Evolutionary conservation across 1,284 basidiomycete species (phyloP), one percentile per base, ranked within the genome.

Genomic region (Cryptococcus wingfieldii): DNA sequence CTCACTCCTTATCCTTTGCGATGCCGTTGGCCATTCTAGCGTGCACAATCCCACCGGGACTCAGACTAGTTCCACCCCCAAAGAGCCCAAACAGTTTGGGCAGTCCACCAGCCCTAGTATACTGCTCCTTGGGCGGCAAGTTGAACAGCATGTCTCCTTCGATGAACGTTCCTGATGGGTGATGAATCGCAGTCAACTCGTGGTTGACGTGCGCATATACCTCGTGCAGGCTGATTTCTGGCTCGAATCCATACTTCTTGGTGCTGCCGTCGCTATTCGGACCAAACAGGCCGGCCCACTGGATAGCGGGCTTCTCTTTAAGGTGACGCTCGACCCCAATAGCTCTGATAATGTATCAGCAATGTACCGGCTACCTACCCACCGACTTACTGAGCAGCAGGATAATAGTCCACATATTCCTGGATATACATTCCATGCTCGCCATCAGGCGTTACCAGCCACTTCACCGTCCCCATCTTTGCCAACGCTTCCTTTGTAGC

Each of bases 81-180:
- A 64, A 47, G 31, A 66, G 28, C 54, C 66, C 70, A 53, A 68
- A 61, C 43, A 52, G 83, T 57, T 37, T 76, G 72, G 47, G 78
- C 74, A n/a, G 80, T 79, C 37, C 79, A 71, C 79, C 81, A 0
- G 82, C 79, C 62, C 85, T 84, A 5, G 74, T 75, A 66, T 79
- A 80, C 79, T 97, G 93, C 75, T 98, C 94, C 0, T 76, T 86
- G 4, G 84, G 81, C 0, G 93, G 93, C 6, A 97, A 79, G 77
- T 98, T 97, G 80, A 95, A 86, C 5, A 98, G 73, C 45, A 97
- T 79, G 72, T 98, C 95, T 1, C 89, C 95, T 70, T 89, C 80
- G 55, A 98, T 83, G 53, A 98, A 78, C 0, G 88, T 86, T 70
- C 86, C 89, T 14, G 85, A 87, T 0, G 84, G 81, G 14, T 80